Conservation (phyloP, 192 early-diverging fungal species). For the Podochytrium sp. region DNA sequence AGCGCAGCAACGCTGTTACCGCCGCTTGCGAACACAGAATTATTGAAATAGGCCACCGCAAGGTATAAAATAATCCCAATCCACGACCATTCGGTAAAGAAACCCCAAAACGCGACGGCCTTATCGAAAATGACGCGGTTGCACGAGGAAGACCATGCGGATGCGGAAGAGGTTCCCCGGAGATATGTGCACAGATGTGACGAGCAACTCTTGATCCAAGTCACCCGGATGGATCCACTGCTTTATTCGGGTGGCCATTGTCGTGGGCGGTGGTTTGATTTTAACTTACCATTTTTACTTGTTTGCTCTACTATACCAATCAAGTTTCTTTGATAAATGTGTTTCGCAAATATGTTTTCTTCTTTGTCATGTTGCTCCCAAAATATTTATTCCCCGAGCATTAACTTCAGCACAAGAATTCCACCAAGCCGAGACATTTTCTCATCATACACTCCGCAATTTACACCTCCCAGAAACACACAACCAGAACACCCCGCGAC, state of each 20-base stretch:
- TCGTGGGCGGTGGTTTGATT: no score
- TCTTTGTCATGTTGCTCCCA: not conserved
- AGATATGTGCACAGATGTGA: conserved; percentile 24
- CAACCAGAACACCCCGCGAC: conserved; percentile 54
- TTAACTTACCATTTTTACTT: no score
- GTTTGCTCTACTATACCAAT: no score
- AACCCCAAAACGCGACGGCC: not conserved
- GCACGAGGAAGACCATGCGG: not conserved
- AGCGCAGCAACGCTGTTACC: not conserved
- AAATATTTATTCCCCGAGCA: no score
- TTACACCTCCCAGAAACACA: conserved; percentile 41
- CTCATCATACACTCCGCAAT: conserved; percentile 51
- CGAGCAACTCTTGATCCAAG: not conserved
- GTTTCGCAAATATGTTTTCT: not conserved
- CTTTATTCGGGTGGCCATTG: no score
- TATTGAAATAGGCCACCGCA: not conserved
- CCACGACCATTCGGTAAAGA: conserved; percentile 27
- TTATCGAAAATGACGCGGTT: no score
- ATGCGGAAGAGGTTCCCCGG: not conserved
- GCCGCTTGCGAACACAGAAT: not conserved
- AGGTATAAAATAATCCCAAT: conserved; percentile 25
- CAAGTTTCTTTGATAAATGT: no score
- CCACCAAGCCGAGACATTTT: conserved; percentile 54
- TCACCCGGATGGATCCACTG: not conserved
- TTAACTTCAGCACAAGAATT: conserved; percentile 44